Conservation (phyloP, 805 yeast species). For the Saccharomycodes ludwigii region DNA sequence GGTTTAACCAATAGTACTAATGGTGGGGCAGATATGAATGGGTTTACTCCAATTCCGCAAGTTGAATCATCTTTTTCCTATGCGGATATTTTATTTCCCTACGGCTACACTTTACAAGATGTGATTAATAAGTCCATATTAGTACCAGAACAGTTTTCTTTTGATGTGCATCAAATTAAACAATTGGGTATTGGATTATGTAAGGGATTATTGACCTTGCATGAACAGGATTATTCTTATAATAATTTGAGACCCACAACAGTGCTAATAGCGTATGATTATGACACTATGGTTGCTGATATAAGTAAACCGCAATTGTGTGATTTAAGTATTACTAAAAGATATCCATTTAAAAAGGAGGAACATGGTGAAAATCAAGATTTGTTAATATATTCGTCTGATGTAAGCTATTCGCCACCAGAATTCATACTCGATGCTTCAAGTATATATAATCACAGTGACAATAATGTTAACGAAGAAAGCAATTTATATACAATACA, state of each 20-base stretch:
- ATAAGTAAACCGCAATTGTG: not conserved
- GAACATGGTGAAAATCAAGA: too few relatives aligned
- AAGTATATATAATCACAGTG: too few relatives aligned
- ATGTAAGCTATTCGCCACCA: too few relatives aligned
- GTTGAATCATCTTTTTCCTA: too few relatives aligned
- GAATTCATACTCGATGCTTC: too few relatives aligned
- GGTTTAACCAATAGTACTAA: too few relatives aligned
- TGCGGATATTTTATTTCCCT: not conserved
- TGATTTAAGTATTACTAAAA: not conserved
- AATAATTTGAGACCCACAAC: slow-evolving; percentile 1
- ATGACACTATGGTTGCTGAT: not conserved
- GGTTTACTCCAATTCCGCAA: too few relatives aligned
- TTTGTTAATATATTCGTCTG: too few relatives aligned
- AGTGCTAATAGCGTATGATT: not conserved
- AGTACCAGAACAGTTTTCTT: not conserved
- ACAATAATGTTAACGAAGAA: too few relatives aligned
- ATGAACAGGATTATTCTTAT: not conserved
- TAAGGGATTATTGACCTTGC: not conserved
- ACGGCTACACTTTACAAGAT: slow-evolving; percentile 1
- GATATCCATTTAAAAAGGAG: not conserved
- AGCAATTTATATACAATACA: too few relatives aligned
- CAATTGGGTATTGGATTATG: not conserved
- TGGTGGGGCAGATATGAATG: too few relatives aligned
- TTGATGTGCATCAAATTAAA: not conserved
- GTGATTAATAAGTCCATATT: not conserved